phyloP scores from a whole-genome alignment of 2,329 filamentous ascomycete genomes.

The Pochonia chlamydosporia region DNA sequence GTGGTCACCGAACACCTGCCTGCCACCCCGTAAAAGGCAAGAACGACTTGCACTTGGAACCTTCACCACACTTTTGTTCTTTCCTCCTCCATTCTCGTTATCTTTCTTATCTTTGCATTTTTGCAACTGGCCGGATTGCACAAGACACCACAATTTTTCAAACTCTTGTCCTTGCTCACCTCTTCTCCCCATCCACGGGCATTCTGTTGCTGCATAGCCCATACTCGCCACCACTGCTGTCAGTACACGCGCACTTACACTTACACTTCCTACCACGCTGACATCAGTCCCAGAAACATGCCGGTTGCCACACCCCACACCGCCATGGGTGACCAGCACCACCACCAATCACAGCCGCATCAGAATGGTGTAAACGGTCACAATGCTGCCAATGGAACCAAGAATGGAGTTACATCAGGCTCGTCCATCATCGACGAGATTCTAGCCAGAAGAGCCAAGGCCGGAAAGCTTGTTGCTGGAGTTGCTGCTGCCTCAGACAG shows the following conservation, averaged over 20 bases:
- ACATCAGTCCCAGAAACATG: too few relatives aligned
- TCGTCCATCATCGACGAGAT: conserved; percentile 24
- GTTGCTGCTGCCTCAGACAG: conserved; percentile 73
- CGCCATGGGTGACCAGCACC: background rate
- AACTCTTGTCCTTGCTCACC: background rate
- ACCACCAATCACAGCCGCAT: conserved; percentile 13
- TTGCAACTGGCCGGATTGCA: background rate
- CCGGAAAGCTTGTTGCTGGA: conserved; percentile 67
- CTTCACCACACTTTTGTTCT: background rate
- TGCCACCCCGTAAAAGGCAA: conserved; percentile 1
- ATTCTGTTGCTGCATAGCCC: too few relatives aligned
- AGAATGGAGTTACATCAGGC: background rate
- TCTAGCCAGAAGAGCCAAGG: conserved; percentile 50
- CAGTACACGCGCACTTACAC: too few relatives aligned
- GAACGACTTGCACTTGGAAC: background rate
- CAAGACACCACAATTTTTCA: too few relatives aligned
- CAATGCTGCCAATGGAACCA: conserved; percentile 15
- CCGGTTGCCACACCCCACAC: conserved; percentile 5
- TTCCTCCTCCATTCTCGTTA: background rate
- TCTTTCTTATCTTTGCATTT: background rate
- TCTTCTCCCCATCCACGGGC: background rate
- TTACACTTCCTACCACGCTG: too few relatives aligned
- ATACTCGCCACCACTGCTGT: too few relatives aligned
- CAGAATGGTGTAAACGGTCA: conserved; percentile 17
- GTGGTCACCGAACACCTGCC: background rate